phyloP scores from a whole-genome alignment of 2,329 filamentous ascomycete species.

The Fusarium devonianum region DNA sequence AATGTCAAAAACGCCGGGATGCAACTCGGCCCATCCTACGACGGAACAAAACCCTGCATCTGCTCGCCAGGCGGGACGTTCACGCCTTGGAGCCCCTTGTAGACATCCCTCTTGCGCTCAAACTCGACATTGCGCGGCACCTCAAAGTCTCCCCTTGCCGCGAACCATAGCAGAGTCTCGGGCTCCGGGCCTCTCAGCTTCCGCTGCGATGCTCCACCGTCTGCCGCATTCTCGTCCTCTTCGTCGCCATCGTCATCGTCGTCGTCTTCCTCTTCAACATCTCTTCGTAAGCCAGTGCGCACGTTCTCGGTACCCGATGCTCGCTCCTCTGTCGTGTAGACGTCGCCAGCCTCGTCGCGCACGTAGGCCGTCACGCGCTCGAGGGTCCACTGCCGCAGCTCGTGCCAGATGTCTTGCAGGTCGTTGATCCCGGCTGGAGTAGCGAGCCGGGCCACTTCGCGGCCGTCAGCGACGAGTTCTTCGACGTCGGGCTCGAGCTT shows the following conservation, averaged over 20 bases:
- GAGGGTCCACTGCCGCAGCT: conserved; percentile 52
- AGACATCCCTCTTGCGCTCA: conserved; percentile 46
- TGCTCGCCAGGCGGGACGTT: conserved; percentile 42
- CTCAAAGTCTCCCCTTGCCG: conserved; percentile 53
- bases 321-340: conserved; percentile 76
- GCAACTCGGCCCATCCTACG: conserved; percentile 6
- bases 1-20: neutral
- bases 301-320: conserved; percentile 72
- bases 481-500: conserved; percentile 83
- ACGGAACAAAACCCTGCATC: conserved; percentile 24
- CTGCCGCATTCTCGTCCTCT: conserved; percentile 40
- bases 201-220: conserved; percentile 39
- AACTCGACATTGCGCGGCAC: conserved; percentile 56
- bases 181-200: conserved; percentile 50
- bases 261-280: conserved; percentile 58
- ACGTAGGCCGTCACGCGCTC: conserved; percentile 53
- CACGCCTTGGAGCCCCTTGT: conserved; percentile 47
- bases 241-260: conserved; percentile 68
- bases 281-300: conserved; percentile 71
- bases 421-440: conserved; percentile 54
- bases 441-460: conserved; percentile 52
- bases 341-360: conserved; percentile 58
- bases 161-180: conserved; percentile 58
- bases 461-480: conserved; percentile 72
- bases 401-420: conserved; percentile 65